These are phyloP conservation scores for Fusarium sterilihyphosum DNA, from an alignment of 2,329 filamentous ascomycete species.

Conservation along the genomic window DNA sequence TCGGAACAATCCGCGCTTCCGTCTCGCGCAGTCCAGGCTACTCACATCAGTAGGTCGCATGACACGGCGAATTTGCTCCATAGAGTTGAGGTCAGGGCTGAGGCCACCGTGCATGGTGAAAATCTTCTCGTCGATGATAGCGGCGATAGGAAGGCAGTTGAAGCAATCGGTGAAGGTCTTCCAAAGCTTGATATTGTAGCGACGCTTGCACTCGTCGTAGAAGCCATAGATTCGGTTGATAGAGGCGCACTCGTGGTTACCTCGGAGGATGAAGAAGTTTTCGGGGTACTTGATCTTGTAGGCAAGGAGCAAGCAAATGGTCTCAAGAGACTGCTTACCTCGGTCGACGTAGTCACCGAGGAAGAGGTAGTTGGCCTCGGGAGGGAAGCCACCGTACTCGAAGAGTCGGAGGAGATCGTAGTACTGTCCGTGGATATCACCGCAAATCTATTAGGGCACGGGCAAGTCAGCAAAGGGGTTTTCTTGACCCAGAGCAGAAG, in stretches of 20 bases:
- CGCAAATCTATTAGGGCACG: slow-evolving; percentile 79
- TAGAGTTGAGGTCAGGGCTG: slow-evolving; percentile 97
- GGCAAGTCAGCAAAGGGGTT: slow-evolving; percentile 27
- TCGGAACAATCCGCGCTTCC: slow-evolving; percentile 4
- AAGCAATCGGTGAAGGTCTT: slow-evolving; percentile 99
- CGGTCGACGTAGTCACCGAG: slow-evolving; percentile 98
- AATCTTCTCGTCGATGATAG: slow-evolving; percentile 99
- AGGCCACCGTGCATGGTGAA: slow-evolving; percentile 99
- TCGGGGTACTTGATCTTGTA: slow-evolving; percentile 99
- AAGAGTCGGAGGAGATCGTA: slow-evolving; percentile 97
- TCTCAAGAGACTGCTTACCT: slow-evolving; percentile 99
- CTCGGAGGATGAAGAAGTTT: slow-evolving; percentile 98
- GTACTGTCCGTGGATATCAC: slow-evolving; percentile 99
- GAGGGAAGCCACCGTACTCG: slow-evolving; percentile 97
- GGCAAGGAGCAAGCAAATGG: slow-evolving; percentile 93
- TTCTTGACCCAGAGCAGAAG: background rate
- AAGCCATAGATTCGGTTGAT: slow-evolving; percentile 99
- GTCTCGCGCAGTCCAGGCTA: slow-evolving; percentile 43
- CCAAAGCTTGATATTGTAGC: slow-evolving; percentile 99
- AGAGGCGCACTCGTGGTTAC: slow-evolving; percentile 98
- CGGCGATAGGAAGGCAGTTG: slow-evolving; percentile 97
- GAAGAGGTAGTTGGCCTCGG: slow-evolving; percentile 99
- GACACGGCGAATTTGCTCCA: slow-evolving; percentile 99
- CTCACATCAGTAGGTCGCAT: slow-evolving; percentile 99
- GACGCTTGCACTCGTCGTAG: slow-evolving; percentile 99